A percentile compares a stretch with the other conserved stretches of the same genome.
These are phyloP conservation scores for Pulveroboletus sp. DNA, from an alignment of 768 basidiomycete species.

Conservation along the genomic window DNA sequence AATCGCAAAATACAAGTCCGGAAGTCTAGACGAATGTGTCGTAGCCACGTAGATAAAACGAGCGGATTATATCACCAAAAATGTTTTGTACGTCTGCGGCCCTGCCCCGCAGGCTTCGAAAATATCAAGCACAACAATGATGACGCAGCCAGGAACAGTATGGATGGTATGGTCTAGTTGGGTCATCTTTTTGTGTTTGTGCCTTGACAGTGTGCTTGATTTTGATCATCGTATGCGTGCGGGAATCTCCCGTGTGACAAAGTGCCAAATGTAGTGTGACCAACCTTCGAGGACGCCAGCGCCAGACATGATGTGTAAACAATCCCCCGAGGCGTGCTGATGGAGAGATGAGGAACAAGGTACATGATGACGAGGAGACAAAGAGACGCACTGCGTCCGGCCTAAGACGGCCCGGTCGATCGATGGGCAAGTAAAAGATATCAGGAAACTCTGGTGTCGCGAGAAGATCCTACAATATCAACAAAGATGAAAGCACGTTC, in stretches of 20 bases:
- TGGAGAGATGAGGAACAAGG: not conserved
- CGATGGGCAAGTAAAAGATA: conserved; percentile 58
- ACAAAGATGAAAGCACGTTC: not conserved
- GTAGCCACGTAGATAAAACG: no score
- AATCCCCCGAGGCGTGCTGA: conserved; percentile 44
- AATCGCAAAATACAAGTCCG: no score
- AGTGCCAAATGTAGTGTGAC: conserved; percentile 53
- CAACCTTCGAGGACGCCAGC: conserved; percentile 50
- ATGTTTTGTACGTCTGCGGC: no score
- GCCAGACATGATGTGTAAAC: conserved; percentile 46
- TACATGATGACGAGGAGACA: not conserved
- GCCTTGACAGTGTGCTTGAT: not conserved
- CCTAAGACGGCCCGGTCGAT: conserved; percentile 57
- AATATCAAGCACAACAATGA: no score
- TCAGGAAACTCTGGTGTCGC: conserved; percentile 45
- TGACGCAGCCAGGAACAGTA: no score
- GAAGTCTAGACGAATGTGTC: no score
- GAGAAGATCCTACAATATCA: conserved; percentile 38
- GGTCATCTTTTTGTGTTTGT: no score
- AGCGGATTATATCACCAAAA: no score
- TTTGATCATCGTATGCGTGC: conserved; percentile 21
- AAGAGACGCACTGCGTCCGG: conserved; percentile 57
- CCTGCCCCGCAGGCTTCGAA: no score
- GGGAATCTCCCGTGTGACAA: conserved; percentile 37
- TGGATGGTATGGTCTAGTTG: not conserved